Percentiles rank a stretch among this genome's conserved stretches.
These are phyloP conservation scores for Bacterosira constricta DNA, from an alignment of 108 stramenopile genomes.

Conservation along the genomic window DNA sequence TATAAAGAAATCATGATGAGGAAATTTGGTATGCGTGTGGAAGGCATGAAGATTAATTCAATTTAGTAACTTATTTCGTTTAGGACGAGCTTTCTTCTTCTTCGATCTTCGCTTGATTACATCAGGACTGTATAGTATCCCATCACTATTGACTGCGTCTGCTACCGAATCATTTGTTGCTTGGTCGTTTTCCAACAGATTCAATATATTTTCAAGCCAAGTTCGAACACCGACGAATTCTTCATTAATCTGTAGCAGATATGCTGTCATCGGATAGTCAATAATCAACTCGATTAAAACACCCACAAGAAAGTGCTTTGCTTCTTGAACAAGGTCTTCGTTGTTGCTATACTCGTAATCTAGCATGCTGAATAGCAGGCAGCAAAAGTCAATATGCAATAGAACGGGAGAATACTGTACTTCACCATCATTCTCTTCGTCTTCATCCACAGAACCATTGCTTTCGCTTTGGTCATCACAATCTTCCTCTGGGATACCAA, in stretches of 20 bases:
- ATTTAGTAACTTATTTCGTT: no score
- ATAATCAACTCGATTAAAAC: constrained; percentile 41
- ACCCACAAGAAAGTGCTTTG: constrained; percentile 32
- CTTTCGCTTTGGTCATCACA: not conserved
- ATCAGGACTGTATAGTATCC: constrained; percentile 54
- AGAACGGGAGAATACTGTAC: constrained; percentile 69
- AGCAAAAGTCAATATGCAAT: constrained; percentile 69
- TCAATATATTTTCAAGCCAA: constrained; percentile 51
- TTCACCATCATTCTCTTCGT: constrained; percentile 66
- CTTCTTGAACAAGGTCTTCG: constrained; percentile 5
- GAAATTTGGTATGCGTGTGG: no score
- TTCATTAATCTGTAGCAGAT: constrained; percentile 51
- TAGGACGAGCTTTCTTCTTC: constrained; percentile 22
- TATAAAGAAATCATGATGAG: no score
- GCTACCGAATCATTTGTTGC: not conserved
- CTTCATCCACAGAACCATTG: not conserved
- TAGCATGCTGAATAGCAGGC: constrained; percentile 56
- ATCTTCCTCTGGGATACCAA: constrained; percentile 57
- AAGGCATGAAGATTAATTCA: no score
- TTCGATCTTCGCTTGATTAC: constrained; percentile 18
- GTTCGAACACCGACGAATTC: constrained; percentile 36
- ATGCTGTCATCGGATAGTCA: constrained; percentile 55
- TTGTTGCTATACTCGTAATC: constrained; percentile 33
- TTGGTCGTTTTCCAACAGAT: not conserved
- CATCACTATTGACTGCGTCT: constrained; percentile 41